Evolutionary conservation across 768 basidiomycete species (phyloP).

Genomic region (Russula emetica): DNA sequence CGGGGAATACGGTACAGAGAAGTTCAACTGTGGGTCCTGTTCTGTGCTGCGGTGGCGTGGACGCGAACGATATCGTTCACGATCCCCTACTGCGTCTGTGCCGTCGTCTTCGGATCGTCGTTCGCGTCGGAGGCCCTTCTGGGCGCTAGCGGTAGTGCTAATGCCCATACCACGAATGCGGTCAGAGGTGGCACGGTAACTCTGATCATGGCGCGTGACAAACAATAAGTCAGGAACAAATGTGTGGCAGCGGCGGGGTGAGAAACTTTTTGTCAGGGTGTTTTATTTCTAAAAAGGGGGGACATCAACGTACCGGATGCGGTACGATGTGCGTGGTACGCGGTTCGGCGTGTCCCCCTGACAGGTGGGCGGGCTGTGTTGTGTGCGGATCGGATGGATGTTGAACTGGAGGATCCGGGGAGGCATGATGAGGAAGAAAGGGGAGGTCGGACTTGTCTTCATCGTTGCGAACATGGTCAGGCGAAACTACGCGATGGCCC

Average conservation of each 20-base stretch:
- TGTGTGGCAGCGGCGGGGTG: not conserved
- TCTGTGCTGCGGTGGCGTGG: constrained; percentile 4
- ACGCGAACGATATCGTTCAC: constrained; percentile 18
- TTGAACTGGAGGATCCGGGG: constrained; percentile 1
- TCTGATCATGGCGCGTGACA: not conserved
- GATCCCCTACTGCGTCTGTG: not conserved
- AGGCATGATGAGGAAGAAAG: constrained; percentile 13
- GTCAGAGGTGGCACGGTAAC: constrained; percentile 7
- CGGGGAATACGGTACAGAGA: not conserved
- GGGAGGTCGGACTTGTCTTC: not conserved
- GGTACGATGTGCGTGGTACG: constrained; percentile 8
- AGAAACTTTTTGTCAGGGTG: not conserved
- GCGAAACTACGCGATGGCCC: not conserved
- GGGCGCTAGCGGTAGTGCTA: not conserved
- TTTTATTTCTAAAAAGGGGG: not conserved
- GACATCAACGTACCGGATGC: constrained; percentile 19
- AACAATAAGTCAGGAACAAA: not conserved
- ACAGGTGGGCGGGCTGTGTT: not conserved
- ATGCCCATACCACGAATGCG: not conserved
- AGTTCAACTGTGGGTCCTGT: not conserved
- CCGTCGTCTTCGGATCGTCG: constrained; percentile 8
- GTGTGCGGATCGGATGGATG: constrained; percentile 15
- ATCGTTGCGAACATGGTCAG: not conserved
- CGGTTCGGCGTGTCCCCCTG: not conserved
- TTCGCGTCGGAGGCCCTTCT: constrained; percentile 8